A percentile compares a stretch with the other conserved stretches of the same genome.
phyloP scores from a whole-genome alignment of 2,329 filamentous ascomycete genomes.

The Mollisia scopiformis region DNA sequence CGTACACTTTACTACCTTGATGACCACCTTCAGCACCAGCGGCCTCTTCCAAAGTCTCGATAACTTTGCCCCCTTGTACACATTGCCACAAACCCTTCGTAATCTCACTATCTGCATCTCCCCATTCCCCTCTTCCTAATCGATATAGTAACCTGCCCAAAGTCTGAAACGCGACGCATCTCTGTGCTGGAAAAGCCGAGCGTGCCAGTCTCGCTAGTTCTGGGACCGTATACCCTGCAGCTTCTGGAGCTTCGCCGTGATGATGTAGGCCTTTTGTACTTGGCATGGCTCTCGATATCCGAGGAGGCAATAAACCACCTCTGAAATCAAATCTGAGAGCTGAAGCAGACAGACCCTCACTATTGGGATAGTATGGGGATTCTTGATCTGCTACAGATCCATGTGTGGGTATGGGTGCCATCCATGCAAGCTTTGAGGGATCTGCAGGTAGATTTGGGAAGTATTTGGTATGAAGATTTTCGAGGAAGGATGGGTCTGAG shows the following conservation, averaged over 20 bases:
- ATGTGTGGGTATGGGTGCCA: constrained; percentile 71
- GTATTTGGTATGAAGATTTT: constrained; percentile 87
- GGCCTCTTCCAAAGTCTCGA: constrained; percentile 78
- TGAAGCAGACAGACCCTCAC: constrained; percentile 71
- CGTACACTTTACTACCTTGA: constrained; percentile 80
- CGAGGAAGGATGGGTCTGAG: constrained; percentile 78
- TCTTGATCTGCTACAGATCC: constrained; percentile 67
- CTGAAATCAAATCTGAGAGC: constrained; percentile 88
- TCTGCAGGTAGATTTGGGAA: constrained; percentile 87
- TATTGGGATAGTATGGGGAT: constrained; percentile 81
- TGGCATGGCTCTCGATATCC: constrained; percentile 73
- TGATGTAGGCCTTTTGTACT: constrained; percentile 85
- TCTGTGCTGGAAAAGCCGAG: constrained; percentile 81
- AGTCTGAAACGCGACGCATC: constrained; percentile 91
- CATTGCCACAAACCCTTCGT: constrained; percentile 83
- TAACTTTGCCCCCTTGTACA: constrained; percentile 74
- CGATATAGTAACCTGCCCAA: constrained; percentile 84
- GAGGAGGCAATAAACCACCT: constrained; percentile 78
- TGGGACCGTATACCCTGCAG: constrained; percentile 89
- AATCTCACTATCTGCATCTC: constrained; percentile 67
- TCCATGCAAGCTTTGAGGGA: constrained; percentile 87
- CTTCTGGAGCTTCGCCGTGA: constrained; percentile 88
- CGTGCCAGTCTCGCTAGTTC: constrained; percentile 82
- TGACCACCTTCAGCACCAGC: constrained; percentile 70
- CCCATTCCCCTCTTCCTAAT: constrained; percentile 73